Evolutionary conservation across 2,329 filamentous ascomycete genomes (phyloP), one percentile per base, ranked within the genome.

Genomic region (Coleophoma eucalyptorum): DNA sequence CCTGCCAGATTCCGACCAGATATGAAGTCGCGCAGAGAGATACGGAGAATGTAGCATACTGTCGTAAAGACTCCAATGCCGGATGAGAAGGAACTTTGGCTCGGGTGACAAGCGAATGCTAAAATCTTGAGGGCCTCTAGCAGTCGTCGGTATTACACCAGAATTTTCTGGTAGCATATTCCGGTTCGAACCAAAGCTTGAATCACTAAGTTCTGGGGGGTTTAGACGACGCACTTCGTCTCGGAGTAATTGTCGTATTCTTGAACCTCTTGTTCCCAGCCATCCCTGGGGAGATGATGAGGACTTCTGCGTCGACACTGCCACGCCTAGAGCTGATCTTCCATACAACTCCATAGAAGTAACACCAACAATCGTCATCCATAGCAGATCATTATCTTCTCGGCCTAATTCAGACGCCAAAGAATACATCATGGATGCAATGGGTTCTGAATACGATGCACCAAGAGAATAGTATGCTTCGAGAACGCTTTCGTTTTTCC

Each of bases 1-100:
- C 48, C 89, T 80, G 3, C 94, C 94, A 46, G 80, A 81, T 55
- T 97, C 94, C 53, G 86, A 95, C 93, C 94, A 99, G 43, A 96
- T 91, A 69, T 95, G 93, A 43, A 99, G 78, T 32, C 90, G 83
- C 3, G 93, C 90, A 53, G 95, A 93, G 4, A 99, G 81, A 64
- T 97, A 97, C 0, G 93, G 92, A 0, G 92, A 97, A 67, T 99
- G 94, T 12, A 97, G 79, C 94, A 99, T 97, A 67, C 91, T 96
- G 64, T 99, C 94, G 68, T 97, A 97, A 13, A 99, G 76, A 60
- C 90, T 96, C 94, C 94, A 99, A 67, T 99, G 94, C 33, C 94
- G 80, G 48, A 97, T 89, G 0, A 99, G 80, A 21, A 97, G 79
- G 59, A 99, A 96, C 38, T 89, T 87, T 10, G 94, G 95, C 65